Evolutionary conservation across 768 basidiomycete genomes (phyloP), one percentile per base, ranked within the genome.

Genomic region (Galerina sulciceps): DNA sequence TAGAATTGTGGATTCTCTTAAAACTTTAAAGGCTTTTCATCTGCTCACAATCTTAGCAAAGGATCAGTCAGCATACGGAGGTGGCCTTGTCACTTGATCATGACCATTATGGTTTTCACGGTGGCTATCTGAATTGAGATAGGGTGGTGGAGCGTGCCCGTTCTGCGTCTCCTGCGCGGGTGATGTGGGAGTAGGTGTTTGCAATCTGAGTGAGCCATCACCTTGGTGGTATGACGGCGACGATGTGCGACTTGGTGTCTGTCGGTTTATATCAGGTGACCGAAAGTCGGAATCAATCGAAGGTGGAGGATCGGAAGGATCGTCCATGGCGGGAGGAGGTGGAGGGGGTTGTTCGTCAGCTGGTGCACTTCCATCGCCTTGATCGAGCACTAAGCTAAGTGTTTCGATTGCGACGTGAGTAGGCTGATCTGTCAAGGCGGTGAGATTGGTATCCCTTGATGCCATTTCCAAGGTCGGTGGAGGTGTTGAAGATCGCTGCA

Each of bases 271-370:
- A 36, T 73, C 75, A n/a, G 82, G 83, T 14, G 79, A 79, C 54
- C 82, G 80, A 66, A 89, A 92, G 48, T 86, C 88, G 9, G 90
- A 92, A 71, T 94, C 90, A 65, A 94, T 94, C 6, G 90, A 91
- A 11, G 93, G 93, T 4, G 93, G 93, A 18, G 92, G 93, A 69
- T 94, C 93, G 2, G 87, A 88, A 18, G 93, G 93, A 71, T 94
- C 93, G 66, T 94, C 93, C 77, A 93, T 82, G 35, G 88, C 86
- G 0, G 91, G 91, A 4, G 92, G 92, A 0, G 92, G 93, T 0
- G 90, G 91, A 1, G 81, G 85, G 20, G 76, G 72, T 43, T 72
- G 74, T 52, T 77, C 74, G 62, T 66, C 72, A 54, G 62, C 63
- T 20, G 64, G 65, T 48, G 72, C 68, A 56, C 72, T 71, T 47